Percentiles rank a stretch among this genome's conserved stretches.
These are phyloP conservation scores for Dryas integrifolia DNA, from an alignment of 331 rosid genomes.

Conservation along the genomic window DNA sequence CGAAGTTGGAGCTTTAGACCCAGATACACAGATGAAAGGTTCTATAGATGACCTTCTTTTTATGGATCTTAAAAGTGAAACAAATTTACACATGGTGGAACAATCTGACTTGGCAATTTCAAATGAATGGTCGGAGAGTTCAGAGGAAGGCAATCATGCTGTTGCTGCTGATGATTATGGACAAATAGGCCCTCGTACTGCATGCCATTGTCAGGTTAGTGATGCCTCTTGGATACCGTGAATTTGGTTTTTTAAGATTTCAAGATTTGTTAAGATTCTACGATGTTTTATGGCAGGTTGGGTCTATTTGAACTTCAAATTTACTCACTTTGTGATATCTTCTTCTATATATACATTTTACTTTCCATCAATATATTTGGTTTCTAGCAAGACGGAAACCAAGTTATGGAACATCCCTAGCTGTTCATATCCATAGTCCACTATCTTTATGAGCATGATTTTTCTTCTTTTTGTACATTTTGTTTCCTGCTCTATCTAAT, in stretches of 20 bases:
- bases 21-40: conserved; percentile 37
- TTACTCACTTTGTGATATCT: not conserved
- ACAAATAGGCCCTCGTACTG: conserved; percentile 33
- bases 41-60: conserved; percentile 39
- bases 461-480: not conserved
- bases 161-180: conserved; percentile 20
- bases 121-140: conserved; percentile 25
- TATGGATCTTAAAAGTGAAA: conserved; percentile 31
- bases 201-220: conserved; percentile 43
- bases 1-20: conserved; percentile 26
- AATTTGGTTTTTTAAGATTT: not conserved
- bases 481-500: conserved; percentile 7
- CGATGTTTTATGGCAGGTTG: not conserved
- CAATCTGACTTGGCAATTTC: conserved; percentile 27
- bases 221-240: not conserved
- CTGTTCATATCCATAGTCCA: too few species aligned
- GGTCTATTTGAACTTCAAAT: not conserved
- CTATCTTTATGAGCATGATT: too few species aligned
- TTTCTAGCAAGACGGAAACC: too few species aligned
- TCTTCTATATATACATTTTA: too few species aligned
- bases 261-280: not conserved
- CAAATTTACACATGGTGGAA: conserved; percentile 17
- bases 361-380: too few species aligned
- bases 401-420: too few species aligned
- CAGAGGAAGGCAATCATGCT: conserved; percentile 13